Evolutionary conservation across 2,329 filamentous ascomycete genomes (phyloP).

Genomic region (Clonostachys chloroleuca): DNA sequence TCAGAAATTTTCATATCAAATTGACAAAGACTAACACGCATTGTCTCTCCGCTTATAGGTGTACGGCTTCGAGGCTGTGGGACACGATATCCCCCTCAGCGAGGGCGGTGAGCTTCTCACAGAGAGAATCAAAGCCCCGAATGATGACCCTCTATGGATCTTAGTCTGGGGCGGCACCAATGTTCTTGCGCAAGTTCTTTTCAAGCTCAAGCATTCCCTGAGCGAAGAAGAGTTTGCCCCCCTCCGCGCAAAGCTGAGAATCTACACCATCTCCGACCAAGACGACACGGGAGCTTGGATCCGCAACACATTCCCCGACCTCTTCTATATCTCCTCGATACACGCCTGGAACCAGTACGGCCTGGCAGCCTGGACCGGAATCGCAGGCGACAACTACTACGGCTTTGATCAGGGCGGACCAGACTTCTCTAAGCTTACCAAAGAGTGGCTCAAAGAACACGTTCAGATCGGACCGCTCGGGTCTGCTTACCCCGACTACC

Average conservation of each 20-base stretch:
- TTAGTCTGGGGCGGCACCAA: slow-evolving; percentile 50
- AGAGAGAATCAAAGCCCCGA: slow-evolving; percentile 11
- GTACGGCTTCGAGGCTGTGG: background rate
- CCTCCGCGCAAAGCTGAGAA: slow-evolving; percentile 35
- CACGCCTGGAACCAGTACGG: slow-evolving; percentile 53
- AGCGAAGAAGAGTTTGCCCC: slow-evolving; percentile 20
- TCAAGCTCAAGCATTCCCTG: slow-evolving; percentile 14
- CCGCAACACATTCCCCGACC: slow-evolving; percentile 42
- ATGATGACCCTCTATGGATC: slow-evolving; percentile 40
- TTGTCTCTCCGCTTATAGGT: background rate
- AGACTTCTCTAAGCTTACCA: slow-evolving; percentile 39
- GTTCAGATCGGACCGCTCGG: slow-evolving; percentile 44
- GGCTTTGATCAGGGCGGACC: slow-evolving; percentile 37
- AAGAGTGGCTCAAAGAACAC: slow-evolving; percentile 46
- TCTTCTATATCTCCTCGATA: slow-evolving; percentile 51
- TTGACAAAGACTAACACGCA: no score
- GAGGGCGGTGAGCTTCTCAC: slow-evolving; percentile 37
- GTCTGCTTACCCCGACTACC: slow-evolving; percentile 35
- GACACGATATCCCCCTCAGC: slow-evolving; percentile 12
- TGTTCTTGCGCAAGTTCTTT: slow-evolving; percentile 42
- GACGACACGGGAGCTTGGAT: slow-evolving; percentile 55
- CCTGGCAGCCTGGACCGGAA: slow-evolving; percentile 50
- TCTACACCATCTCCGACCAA: slow-evolving; percentile 56
- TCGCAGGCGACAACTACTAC: slow-evolving; percentile 32
- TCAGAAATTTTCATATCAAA: no score